Evolutionary conservation across 352 stramenopile genomes (phyloP).

Genomic region (Globisporangium orthogonon): DNA sequence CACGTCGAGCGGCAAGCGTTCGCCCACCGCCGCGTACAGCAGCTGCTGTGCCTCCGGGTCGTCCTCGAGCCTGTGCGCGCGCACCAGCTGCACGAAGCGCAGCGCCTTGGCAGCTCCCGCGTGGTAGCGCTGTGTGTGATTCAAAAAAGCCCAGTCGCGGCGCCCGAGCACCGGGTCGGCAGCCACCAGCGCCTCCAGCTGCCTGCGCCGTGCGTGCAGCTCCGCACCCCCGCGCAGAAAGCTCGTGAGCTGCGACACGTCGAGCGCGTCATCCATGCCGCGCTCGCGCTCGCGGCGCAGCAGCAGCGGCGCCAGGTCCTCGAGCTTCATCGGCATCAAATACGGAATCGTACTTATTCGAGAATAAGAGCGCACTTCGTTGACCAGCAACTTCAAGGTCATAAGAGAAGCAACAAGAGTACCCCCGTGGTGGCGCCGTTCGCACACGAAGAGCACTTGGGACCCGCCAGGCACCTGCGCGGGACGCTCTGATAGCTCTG

Average conservation of each 20-base stretch:
- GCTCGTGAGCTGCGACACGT: conserved; percentile 1
- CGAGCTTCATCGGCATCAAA: too few species aligned
- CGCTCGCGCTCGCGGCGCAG: conserved; percentile 15
- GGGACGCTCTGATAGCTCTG: too few species aligned
- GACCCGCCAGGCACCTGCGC: too few species aligned
- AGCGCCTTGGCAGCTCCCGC: conserved; percentile 25
- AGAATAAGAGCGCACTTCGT: too few species aligned
- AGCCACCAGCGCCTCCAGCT: conserved; percentile 11
- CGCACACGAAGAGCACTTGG: too few species aligned
- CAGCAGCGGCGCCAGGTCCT: conserved; percentile 9
- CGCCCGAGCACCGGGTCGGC: conserved; percentile 36
- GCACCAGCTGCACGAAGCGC: conserved; percentile 31
- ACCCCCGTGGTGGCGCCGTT: too few species aligned
- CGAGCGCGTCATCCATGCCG: conserved; percentile 7
- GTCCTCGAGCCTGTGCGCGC: conserved; percentile 18
- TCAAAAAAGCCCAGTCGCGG: conserved; percentile 36
- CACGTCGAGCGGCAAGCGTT: conserved; percentile 41
- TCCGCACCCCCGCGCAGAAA: conserved; percentile 11
- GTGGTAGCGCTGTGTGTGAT: conserved; percentile 32
- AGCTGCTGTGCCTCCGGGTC: conserved; percentile 28
- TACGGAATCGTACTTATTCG: too few species aligned
- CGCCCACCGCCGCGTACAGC: conserved; percentile 35
- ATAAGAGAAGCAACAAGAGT: too few species aligned
- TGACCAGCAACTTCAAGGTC: too few species aligned
- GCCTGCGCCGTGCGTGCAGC: conserved; percentile 10